Percentiles rank a stretch among this genome's conserved stretches.
Conservation (phyloP, 208 protist species). For the Endotrypanum monterogeii region DNA sequence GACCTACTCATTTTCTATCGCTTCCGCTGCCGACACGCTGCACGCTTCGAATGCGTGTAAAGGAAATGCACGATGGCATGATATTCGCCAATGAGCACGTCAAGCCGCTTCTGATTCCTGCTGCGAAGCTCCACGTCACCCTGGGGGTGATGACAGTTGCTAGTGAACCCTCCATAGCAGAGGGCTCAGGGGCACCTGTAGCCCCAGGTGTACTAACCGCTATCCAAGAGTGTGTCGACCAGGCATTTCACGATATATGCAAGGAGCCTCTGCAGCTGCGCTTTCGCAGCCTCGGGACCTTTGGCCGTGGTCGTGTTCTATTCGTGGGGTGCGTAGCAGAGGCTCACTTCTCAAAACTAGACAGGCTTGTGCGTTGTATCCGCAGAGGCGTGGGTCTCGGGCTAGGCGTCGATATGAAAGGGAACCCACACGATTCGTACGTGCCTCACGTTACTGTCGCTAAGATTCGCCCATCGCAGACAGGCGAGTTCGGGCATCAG, state of each 20-base stretch:
- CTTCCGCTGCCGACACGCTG: constrained; percentile 71
- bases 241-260: constrained; percentile 39
- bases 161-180: constrained; percentile 6
- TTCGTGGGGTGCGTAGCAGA: constrained; percentile 71
- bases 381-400: constrained; percentile 49
- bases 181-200: neutral
- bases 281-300: constrained; percentile 85
- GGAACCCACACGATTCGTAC: constrained; percentile 89
- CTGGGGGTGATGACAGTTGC: constrained; percentile 76
- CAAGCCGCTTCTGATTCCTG: constrained; percentile 66
- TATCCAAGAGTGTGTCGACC: constrained; percentile 47
- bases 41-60: constrained; percentile 52
- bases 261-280: constrained; percentile 63
- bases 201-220: constrained; percentile 23
- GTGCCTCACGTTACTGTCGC: constrained; percentile 88
- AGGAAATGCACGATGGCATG: constrained; percentile 76
- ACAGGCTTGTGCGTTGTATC: constrained; percentile 55
- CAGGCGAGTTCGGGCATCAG: constrained; percentile 44
- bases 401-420: constrained; percentile 79
- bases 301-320: constrained; percentile 75
- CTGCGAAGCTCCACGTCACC: constrained; percentile 78
- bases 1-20: constrained; percentile 85
- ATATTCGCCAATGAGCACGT: constrained; percentile 62
- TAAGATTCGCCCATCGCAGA: constrained; percentile 71
- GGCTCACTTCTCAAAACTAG: constrained; percentile 63